Percentiles rank a stretch among this genome's conserved stretches.
phyloP scores from a whole-genome alignment of 352 stramenopile genomes.

The Phytophthora niederhauseri region DNA sequence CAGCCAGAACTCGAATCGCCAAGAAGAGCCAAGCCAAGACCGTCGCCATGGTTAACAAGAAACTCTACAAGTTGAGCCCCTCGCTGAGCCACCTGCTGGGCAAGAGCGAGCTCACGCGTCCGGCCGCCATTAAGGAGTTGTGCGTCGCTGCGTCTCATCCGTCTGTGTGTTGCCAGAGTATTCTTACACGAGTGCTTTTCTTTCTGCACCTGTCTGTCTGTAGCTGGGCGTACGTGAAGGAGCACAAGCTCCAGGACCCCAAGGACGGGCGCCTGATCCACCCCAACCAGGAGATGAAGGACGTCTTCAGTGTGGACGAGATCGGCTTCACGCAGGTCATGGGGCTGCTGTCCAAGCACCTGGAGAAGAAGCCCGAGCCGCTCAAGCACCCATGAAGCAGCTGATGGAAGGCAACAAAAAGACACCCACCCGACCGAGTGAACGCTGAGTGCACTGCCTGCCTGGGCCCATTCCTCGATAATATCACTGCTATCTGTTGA shows the following conservation, averaged over 20 bases:
- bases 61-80: conserved; percentile 70
- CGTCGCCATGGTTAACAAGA: conserved; percentile 28
- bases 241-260: conserved; percentile 79
- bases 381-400: conserved; percentile 8
- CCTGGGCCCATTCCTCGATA: conserved; percentile 9
- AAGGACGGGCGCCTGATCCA: conserved; percentile 70
- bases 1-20: not conserved
- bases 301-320: conserved; percentile 66
- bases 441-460: not conserved
- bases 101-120: conserved; percentile 72
- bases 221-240: conserved; percentile 81
- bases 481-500: conserved; percentile 11
- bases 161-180: not conserved
- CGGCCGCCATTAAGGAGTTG: conserved; percentile 80
- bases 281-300: conserved; percentile 69
- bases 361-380: conserved; percentile 46
- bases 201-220: not conserved
- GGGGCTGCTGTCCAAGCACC: conserved; percentile 72
- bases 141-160: conserved; percentile 37
- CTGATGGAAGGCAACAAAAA: not conserved
- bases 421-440: not conserved
- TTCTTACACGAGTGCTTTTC: not conserved
- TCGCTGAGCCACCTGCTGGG: conserved; percentile 64
- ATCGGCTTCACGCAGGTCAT: conserved; percentile 82
- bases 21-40: not conserved